Evolutionary conservation across 2,329 filamentous ascomycete genomes (phyloP).

Genomic region (Penicillium sp.): DNA sequence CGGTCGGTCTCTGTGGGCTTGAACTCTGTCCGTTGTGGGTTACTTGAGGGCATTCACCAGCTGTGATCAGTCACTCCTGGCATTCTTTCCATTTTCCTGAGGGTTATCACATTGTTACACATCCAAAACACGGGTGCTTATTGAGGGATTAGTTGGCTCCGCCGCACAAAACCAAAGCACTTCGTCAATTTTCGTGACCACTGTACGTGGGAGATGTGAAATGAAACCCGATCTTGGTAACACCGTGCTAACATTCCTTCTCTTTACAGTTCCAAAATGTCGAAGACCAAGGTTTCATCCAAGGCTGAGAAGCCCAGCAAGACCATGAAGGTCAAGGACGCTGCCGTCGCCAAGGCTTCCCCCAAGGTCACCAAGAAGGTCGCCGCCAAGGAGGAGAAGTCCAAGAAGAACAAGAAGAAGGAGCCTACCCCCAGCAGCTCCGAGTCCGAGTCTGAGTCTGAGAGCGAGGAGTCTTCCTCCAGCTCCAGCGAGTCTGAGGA

Average conservation of each 20-base stretch:
- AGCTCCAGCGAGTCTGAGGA: constrained; percentile 35
- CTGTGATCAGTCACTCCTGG: constrained; percentile 35
- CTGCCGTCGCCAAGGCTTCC: constrained; percentile 37
- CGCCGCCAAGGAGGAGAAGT: constrained; percentile 42
- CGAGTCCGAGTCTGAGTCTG: constrained; percentile 33
- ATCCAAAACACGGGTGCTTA: constrained; percentile 29
- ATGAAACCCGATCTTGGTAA: background rate
- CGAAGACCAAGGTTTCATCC: constrained; percentile 46
- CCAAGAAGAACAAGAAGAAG: constrained; percentile 46
- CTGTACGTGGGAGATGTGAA: constrained; percentile 18
- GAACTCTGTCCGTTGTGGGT: constrained; percentile 43
- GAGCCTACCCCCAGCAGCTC: constrained; percentile 37
- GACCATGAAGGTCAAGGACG: constrained; percentile 50
- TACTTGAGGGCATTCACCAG: constrained; percentile 41
- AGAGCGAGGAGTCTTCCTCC: constrained; percentile 30
- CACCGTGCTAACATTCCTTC: constrained; percentile 20
- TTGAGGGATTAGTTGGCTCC: constrained; percentile 38
- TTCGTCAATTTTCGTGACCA: constrained; percentile 18
- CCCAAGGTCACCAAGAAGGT: constrained; percentile 41
- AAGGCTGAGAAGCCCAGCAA: constrained; percentile 45
- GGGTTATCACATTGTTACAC: constrained; percentile 27
- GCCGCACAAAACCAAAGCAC: constrained; percentile 33
- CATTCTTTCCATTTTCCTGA: constrained; percentile 24
- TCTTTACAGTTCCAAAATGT: constrained; percentile 39
- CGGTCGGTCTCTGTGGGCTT: constrained; percentile 48